Conservation (phyloP, 768 basidiomycete genomes). For the Collybia sp. region DNA sequence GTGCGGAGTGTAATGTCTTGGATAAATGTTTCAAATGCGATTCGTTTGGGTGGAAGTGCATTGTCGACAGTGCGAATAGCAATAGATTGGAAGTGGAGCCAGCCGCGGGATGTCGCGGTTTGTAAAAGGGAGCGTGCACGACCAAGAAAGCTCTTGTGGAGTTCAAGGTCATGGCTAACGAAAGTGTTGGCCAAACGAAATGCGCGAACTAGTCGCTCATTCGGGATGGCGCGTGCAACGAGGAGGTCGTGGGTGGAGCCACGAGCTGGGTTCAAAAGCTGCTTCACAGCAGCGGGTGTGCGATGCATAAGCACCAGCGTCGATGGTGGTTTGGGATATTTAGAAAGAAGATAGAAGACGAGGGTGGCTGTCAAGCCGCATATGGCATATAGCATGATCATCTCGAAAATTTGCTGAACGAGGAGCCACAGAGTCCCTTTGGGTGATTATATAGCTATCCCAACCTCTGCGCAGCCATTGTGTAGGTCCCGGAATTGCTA, state of each 20-base stretch:
- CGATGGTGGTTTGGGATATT: background rate
- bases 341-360: background rate
- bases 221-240: slow-evolving; percentile 27
- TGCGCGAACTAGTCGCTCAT: slow-evolving; percentile 26
- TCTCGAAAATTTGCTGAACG: background rate
- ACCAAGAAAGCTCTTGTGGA: slow-evolving; percentile 31
- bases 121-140: slow-evolving; percentile 24
- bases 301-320: background rate
- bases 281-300: background rate
- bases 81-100: slow-evolving; percentile 26
- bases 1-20: slow-evolving; percentile 39
- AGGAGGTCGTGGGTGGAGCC: slow-evolving; percentile 14
- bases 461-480: too few species aligned
- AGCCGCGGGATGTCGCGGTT: slow-evolving; percentile 19
- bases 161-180: slow-evolving; percentile 29
- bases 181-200: slow-evolving; percentile 46
- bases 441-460: too few species aligned
- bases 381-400: background rate
- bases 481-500: too few species aligned
- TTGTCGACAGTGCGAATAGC: slow-evolving; percentile 24
- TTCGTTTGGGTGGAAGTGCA: slow-evolving; percentile 9
- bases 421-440: too few species aligned
- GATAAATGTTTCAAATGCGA: slow-evolving; percentile 33
- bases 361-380: background rate
- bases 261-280: slow-evolving; percentile 9